These are phyloP conservation scores for Chlorella sp. DNA, from an alignment of 139 green algal species.

Conservation along the genomic window DNA sequence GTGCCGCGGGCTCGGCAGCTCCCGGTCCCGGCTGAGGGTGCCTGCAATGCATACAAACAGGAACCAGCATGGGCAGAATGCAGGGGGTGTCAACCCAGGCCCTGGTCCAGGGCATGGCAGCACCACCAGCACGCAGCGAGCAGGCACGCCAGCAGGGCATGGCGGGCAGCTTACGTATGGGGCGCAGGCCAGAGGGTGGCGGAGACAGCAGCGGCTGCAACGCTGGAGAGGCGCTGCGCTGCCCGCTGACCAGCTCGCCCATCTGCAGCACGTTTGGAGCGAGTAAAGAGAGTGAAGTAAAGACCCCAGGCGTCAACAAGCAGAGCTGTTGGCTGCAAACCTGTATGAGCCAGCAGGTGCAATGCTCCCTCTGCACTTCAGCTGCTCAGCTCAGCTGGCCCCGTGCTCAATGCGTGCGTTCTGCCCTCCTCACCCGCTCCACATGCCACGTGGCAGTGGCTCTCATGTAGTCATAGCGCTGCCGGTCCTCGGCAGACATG, in stretches of 20 bases:
- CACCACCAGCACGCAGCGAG: too few relatives aligned
- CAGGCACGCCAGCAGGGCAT: too few relatives aligned
- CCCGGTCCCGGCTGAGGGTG: conserved; percentile 5
- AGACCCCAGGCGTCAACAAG: neutral
- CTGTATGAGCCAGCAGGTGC: neutral
- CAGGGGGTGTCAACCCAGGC: neutral
- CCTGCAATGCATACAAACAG: neutral
- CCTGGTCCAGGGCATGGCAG: too few relatives aligned
- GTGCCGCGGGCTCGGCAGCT: conserved; percentile 6
- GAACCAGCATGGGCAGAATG: neutral
- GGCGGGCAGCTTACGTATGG: conserved; percentile 14
- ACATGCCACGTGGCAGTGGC: conserved; percentile 26
- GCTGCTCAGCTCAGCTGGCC: neutral
- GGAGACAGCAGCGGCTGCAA: neutral
- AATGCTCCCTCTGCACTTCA: neutral
- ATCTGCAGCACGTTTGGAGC: conserved; percentile 16
- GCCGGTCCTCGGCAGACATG: conserved; percentile 16
- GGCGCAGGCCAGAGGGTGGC: neutral
- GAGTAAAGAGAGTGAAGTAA: neutral
- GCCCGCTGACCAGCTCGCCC: neutral
- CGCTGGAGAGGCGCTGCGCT: conserved; percentile 2
- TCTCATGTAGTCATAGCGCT: conserved; percentile 40
- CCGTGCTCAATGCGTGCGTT: too few relatives aligned
- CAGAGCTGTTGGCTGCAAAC: too few relatives aligned
- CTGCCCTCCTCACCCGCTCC: conserved; percentile 6